Conservation (phyloP, 805 yeast species). For the Saccharomycopsis javanensis region DNA sequence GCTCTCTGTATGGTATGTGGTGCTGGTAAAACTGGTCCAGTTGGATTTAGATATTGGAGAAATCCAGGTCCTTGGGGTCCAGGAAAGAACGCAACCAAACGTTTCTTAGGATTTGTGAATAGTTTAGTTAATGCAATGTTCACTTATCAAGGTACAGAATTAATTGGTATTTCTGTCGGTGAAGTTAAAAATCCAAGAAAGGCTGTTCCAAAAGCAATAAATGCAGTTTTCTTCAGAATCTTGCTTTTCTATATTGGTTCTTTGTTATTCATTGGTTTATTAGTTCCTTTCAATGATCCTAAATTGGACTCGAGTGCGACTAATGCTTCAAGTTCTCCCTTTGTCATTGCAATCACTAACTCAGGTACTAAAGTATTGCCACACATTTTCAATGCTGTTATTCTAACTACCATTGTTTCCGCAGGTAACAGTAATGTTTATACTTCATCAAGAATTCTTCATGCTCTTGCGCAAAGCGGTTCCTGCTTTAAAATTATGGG, state of each 20-base stretch:
- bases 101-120: slow-evolving; percentile 45
- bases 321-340: slow-evolving; percentile 54
- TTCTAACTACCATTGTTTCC: slow-evolving; percentile 57
- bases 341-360: slow-evolving; percentile 59
- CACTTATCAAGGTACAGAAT: slow-evolving; percentile 70
- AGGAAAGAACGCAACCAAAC: slow-evolving; percentile 36
- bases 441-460: slow-evolving; percentile 60
- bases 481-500: slow-evolving; percentile 48
- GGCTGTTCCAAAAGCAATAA: slow-evolving; percentile 63
- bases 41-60: slow-evolving; percentile 56
- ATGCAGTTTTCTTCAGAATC: slow-evolving; percentile 58
- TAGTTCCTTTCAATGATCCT: slow-evolving; percentile 61
- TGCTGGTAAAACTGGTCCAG: slow-evolving; percentile 44
- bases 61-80: slow-evolving; percentile 64
- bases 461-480: slow-evolving; percentile 50
- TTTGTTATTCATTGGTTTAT: slow-evolving; percentile 57
- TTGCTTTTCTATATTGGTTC: slow-evolving; percentile 55
- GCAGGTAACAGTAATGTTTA: slow-evolving; percentile 73
- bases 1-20: slow-evolving; percentile 50
- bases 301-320: slow-evolving; percentile 30
- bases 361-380: slow-evolving; percentile 61
- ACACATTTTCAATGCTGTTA: slow-evolving; percentile 62
- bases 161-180: slow-evolving; percentile 57
- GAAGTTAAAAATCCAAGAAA: slow-evolving; percentile 62
- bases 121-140: slow-evolving; percentile 56